phyloP scores from a whole-genome alignment of 441 rosid species.

The Populus hybrid region DNA sequence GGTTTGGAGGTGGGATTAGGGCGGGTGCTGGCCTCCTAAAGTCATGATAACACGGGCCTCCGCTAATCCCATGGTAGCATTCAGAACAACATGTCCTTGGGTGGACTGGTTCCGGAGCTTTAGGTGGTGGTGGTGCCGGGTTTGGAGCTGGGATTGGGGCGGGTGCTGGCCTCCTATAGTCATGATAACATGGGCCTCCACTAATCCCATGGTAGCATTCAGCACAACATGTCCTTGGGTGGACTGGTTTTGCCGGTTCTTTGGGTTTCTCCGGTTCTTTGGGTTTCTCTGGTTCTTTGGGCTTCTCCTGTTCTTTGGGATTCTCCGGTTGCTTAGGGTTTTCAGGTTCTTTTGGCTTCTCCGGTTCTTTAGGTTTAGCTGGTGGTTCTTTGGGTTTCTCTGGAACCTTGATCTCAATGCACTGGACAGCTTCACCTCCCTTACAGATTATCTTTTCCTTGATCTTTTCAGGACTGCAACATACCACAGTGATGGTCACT shows the following conservation, averaged over 20 bases:
- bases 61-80: constrained; percentile 22
- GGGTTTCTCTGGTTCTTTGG: constrained; percentile 20
- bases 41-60: constrained; percentile 16
- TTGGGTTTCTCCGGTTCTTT: constrained; percentile 17
- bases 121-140: too few species aligned
- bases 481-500: constrained; percentile 59
- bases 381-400: not conserved
- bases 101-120: not conserved
- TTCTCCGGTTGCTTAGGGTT: constrained; percentile 24
- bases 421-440: constrained; percentile 47
- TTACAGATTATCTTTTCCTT: constrained; percentile 55
- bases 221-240: constrained; percentile 28
- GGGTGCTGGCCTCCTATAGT: too few species aligned
- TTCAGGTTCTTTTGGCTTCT: constrained; percentile 22
- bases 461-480: constrained; percentile 72
- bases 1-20: not conserved
- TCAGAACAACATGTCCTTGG: constrained; percentile 34
- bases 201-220: constrained; percentile 29
- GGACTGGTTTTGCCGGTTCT: constrained; percentile 9
- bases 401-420: constrained; percentile 45
- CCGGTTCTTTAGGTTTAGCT: constrained; percentile 3
- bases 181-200: constrained; percentile 17
- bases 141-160: too few species aligned
- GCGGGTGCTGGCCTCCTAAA: too few species aligned
- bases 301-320: not conserved